Percentiles rank a stretch among this genome's conserved stretches.
Conservation (phyloP, 192 early-diverging fungal species). For the Umbelopsis ramanniana region DNA sequence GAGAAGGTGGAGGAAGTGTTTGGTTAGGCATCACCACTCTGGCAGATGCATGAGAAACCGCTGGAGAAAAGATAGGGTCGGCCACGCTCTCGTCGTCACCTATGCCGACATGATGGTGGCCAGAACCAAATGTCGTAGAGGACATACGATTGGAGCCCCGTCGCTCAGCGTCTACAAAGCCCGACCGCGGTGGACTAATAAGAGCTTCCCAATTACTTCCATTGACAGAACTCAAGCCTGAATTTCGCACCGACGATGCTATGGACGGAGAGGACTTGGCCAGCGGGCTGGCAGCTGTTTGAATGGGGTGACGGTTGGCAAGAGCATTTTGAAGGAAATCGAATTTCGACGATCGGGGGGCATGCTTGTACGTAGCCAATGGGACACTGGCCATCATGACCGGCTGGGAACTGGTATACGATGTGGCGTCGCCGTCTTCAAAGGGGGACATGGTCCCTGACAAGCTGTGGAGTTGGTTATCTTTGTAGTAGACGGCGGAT, state of each 20-base stretch:
- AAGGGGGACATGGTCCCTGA: constrained; percentile 11
- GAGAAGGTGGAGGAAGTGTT: background rate
- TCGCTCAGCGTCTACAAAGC: background rate
- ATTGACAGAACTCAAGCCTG: background rate
- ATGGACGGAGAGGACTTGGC: background rate
- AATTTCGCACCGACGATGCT: background rate
- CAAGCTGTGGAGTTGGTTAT: constrained; percentile 11
- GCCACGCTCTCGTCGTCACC: constrained; percentile 11
- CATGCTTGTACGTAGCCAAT: background rate
- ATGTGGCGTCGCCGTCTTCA: constrained; percentile 4
- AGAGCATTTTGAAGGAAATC: constrained; percentile 8
- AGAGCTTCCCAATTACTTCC: background rate
- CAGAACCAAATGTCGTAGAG: background rate
- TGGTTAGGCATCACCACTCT: background rate
- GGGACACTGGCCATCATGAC: background rate
- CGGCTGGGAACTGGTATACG: background rate
- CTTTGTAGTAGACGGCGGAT: constrained; percentile 3
- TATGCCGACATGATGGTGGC: background rate
- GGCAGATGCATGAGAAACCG: background rate
- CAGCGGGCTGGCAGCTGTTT: background rate
- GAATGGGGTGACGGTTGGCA: constrained; percentile 6
- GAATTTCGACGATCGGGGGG: background rate
- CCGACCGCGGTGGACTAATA: background rate
- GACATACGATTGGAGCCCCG: constrained; percentile 5
- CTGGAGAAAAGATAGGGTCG: background rate